Evolutionary conservation across 2,329 filamentous ascomycete genomes (phyloP).

Genomic region (Aureobasidium melanogenum): DNA sequence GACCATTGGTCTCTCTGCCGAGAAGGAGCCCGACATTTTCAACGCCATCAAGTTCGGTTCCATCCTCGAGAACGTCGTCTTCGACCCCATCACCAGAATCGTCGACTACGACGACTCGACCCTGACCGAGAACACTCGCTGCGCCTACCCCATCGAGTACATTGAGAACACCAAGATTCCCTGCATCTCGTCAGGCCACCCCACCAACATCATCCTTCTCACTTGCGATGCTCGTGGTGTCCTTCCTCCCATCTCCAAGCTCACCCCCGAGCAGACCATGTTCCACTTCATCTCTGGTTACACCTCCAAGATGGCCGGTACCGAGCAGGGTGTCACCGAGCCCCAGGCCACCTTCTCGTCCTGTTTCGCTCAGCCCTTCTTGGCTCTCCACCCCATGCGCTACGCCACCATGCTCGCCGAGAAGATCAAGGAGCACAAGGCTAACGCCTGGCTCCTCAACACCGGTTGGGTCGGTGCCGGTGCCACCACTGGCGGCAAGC

Average conservation of each 20-base stretch:
- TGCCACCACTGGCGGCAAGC: conserved; percentile 83
- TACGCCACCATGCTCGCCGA: conserved; percentile 98
- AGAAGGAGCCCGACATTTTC: conserved; percentile 99
- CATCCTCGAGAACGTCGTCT: conserved; percentile 97
- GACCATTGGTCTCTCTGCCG: conserved; percentile 90
- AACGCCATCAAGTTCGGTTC: conserved; percentile 93
- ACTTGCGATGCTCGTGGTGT: conserved; percentile 98
- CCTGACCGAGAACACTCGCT: conserved; percentile 95
- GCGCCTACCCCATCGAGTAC: conserved; percentile 98
- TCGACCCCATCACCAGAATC: conserved; percentile 77
- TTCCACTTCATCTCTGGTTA: conserved; percentile 99
- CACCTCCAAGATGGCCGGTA: conserved; percentile 99
- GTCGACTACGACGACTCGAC: conserved; percentile 96
- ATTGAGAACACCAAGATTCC: conserved; percentile 98
- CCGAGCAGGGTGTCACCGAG: conserved; percentile 92
- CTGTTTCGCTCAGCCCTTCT: conserved; percentile 98
- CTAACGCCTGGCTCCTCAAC: conserved; percentile 97
- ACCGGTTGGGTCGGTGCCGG: conserved; percentile 94
- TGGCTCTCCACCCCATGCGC: conserved; percentile 97
- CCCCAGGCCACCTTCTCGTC: conserved; percentile 98
- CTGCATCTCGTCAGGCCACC: conserved; percentile 78
- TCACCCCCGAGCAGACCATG: conserved; percentile 92
- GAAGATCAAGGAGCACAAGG: conserved; percentile 91
- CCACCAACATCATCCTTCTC: conserved; percentile 94
- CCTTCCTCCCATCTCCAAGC: conserved; percentile 94